These are phyloP conservation scores for Candida sakaeoensis DNA, from an alignment of 805 yeast genomes.

Conservation along the genomic window DNA sequence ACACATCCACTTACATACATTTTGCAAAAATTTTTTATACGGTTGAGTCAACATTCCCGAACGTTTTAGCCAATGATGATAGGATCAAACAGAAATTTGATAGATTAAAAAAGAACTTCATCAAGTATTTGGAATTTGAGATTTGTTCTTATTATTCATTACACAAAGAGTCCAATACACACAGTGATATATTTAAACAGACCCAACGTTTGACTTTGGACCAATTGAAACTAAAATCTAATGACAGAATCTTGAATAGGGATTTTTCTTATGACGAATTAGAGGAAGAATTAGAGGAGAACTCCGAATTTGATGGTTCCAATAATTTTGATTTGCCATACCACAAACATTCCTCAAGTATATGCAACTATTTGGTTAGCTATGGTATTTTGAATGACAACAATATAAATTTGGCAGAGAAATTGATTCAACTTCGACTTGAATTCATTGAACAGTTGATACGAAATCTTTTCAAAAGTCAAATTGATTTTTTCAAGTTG, in stretches of 20 bases:
- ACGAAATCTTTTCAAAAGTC: slow-evolving; percentile 4
- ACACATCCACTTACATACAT: slow-evolving; percentile 25
- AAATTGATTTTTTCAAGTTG: slow-evolving; percentile 24
- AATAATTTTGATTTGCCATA: slow-evolving; percentile 6
- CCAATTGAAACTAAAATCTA: slow-evolving; percentile 9
- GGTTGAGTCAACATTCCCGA: slow-evolving; percentile 21
- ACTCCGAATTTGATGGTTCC: slow-evolving; percentile 9
- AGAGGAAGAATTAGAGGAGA: slow-evolving; percentile 8
- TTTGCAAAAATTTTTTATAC: slow-evolving; percentile 34
- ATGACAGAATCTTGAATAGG: background rate
- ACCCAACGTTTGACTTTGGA: slow-evolving; percentile 14
- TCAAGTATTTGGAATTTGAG: slow-evolving; percentile 21
- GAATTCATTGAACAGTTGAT: slow-evolving; percentile 15
- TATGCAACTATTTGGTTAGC: slow-evolving; percentile 29
- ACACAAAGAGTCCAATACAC: slow-evolving; percentile 7
- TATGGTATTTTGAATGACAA: slow-evolving; percentile 27
- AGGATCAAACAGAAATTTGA: slow-evolving; percentile 13
- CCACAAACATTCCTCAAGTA: slow-evolving; percentile 18
- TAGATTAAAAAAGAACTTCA: slow-evolving; percentile 22
- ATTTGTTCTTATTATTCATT: slow-evolving; percentile 21
- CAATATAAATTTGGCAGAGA: slow-evolving; percentile 18
- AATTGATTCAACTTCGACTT: slow-evolving; percentile 22
- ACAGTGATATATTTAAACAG: slow-evolving; percentile 16
- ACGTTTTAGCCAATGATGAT: slow-evolving; percentile 12
- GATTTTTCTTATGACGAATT: slow-evolving; percentile 17